Evolutionary conservation across 108 stramenopile genomes (phyloP), one percentile per base, ranked within the genome.

Genomic region (Mayamaea pseudoterrestris): DNA sequence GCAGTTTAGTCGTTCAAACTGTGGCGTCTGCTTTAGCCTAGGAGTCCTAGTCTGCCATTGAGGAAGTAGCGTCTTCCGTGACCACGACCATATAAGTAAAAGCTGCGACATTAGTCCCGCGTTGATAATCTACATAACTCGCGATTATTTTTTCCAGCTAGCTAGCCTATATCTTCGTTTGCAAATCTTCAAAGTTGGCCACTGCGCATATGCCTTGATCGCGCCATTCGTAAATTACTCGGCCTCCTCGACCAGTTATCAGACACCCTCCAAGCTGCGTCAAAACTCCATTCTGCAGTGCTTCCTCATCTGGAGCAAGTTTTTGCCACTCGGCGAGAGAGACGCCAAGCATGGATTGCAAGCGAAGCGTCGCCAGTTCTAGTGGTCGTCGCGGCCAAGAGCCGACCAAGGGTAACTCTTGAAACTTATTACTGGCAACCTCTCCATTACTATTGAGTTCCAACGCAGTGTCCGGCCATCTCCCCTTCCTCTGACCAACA

Each of bases 191-290:
- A 58, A 92, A 92, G 48, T 86, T 80, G 13, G 71, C 74, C 6
- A 93, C 91, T 8, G 81, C 81, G 40, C 91, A 93, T 24, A 93
- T 93, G 25, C 91, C 91, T 21, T 76, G 76, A 63, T 93, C 91
- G 50, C 60, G 69, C 73, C 74, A 88, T 29, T 74, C 72, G 58
- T 67, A 88, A 16, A 76, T 27, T 17, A 45, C 53, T 21, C 76
- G 36, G 16, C 51, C 66, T 12, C 47, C 30, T 9, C 51, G 27
- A 51, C 78, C 76, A 25, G 65, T 47, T 32, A 88, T 57, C 7
- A 83, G 55, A 59, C 77, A 79, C 7, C 81, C 91, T 41, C 91
- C 83, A 2, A 93, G 61, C 46, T 93, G 90, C 8, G 90, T 93
- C 13, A 93, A 54, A 2, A 91, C 83, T 23, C 83, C 88, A 23